Evolutionary conservation across 2,329 filamentous ascomycete genomes (phyloP).

Genomic region (Hypoxylon sp.): DNA sequence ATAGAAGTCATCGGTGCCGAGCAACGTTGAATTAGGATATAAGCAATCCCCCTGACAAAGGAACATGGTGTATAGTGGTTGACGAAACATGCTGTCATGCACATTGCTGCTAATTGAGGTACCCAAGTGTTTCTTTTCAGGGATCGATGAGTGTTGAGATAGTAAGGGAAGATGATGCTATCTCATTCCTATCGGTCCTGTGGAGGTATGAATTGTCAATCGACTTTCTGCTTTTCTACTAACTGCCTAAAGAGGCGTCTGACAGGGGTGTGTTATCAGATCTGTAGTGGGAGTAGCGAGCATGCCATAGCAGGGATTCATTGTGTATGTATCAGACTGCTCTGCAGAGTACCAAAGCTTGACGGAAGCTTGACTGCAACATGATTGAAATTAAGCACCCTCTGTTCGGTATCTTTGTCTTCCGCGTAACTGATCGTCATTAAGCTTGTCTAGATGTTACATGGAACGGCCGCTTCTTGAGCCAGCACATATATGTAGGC

Average conservation of each 20-base stretch:
- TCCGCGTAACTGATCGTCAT: conserved; percentile 6
- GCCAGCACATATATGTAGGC: conserved; percentile 26
- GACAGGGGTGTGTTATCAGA: conserved; percentile 24
- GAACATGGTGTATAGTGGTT: conserved; percentile 13
- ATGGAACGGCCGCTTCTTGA: conserved; percentile 23
- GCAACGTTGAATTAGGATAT: conserved; percentile 25
- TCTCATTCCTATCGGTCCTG: conserved; percentile 9
- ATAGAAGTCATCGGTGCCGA: conserved; percentile 5
- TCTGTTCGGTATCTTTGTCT: conserved; percentile 9
- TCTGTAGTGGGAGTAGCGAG: conserved; percentile 12
- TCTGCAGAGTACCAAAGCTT: conserved; percentile 11
- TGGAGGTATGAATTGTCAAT: neutral
- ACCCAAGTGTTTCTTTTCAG: neutral
- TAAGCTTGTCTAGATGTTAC: conserved; percentile 15
- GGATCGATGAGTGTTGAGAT: neutral
- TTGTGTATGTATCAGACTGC: conserved; percentile 20
- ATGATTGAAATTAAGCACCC: conserved; percentile 20
- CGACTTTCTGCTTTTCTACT: neutral
- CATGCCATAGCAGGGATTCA: conserved; percentile 9
- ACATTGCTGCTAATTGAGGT: conserved; percentile 10
- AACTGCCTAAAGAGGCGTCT: conserved; percentile 36
- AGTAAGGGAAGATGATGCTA: conserved; percentile 3
- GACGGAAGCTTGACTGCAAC: conserved; percentile 21
- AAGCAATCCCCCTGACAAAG: conserved; percentile 25
- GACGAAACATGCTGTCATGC: conserved; percentile 14